A percentile compares a stretch with the other conserved stretches of the same genome.
These are phyloP conservation scores for Lathyrus sativus DNA, from an alignment of 306 rosid genomes.

Conservation along the genomic window DNA sequence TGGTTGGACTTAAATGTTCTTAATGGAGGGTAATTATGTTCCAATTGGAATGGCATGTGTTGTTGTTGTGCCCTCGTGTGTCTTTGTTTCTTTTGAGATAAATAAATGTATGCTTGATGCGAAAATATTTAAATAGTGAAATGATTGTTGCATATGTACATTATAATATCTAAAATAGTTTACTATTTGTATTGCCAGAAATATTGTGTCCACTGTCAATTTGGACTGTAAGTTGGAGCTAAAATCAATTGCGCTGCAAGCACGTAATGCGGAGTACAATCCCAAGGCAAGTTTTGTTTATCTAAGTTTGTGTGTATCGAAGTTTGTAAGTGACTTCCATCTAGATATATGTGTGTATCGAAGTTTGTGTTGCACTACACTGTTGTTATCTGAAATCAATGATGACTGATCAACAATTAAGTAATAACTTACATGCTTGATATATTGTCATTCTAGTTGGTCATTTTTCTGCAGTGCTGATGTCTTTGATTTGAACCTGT, in stretches of 20 bases:
- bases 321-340: too few relatives aligned
- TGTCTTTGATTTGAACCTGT: conserved; percentile 37
- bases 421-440: not conserved
- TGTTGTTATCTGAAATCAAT: conserved; percentile 8
- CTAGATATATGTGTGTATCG: too few relatives aligned
- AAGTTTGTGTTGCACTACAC: not conserved
- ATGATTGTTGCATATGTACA: conserved; percentile 17
- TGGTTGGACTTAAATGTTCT: not conserved
- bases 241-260: conserved; percentile 81
- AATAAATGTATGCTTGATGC: conserved; percentile 14
- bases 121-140: not conserved
- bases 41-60: not conserved
- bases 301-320: too few relatives aligned
- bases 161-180: not conserved
- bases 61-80: not conserved
- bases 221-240: conserved; percentile 95
- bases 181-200: conserved; percentile 46
- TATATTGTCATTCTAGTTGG: conserved; percentile 11
- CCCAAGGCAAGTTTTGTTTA: conserved; percentile 70
- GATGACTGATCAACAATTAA: not conserved
- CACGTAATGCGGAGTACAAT: conserved; percentile 95
- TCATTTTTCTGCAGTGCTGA: conserved; percentile 14
- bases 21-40: not conserved
- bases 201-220: conserved; percentile 88
- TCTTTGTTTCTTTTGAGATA: not conserved